A percentile compares a stretch with the other conserved stretches of the same genome.
Evolutionary conservation across 2,329 filamentous ascomycete species (phyloP).

Genomic region (Epichloe hybrida): DNA sequence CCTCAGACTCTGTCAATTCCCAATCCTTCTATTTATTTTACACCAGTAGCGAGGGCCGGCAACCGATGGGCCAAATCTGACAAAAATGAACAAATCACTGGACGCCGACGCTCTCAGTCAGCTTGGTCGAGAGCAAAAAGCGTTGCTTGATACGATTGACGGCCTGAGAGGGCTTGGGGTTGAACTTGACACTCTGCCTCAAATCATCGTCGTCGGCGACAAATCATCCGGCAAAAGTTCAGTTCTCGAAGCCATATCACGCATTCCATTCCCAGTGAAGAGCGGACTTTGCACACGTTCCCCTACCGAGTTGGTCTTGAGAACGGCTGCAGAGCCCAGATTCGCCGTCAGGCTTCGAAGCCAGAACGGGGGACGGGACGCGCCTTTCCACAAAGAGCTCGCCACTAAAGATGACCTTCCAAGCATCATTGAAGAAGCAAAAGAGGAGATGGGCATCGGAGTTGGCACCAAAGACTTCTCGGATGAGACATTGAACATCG

Average conservation of each 20-base stretch:
- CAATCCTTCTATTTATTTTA: too few species aligned
- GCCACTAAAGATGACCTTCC: conserved; percentile 29
- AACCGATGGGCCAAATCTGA: background rate
- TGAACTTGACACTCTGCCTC: conserved; percentile 31
- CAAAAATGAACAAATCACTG: background rate
- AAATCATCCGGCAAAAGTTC: conserved; percentile 52
- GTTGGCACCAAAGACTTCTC: conserved; percentile 23
- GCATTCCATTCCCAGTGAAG: conserved; percentile 44
- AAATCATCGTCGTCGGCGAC: conserved; percentile 46
- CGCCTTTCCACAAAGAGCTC: conserved; percentile 17
- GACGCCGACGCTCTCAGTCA: background rate
- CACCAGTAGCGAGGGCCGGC: background rate
- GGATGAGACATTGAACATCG: conserved; percentile 31
- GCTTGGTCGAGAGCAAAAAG: background rate
- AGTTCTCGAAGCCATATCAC: conserved; percentile 49
- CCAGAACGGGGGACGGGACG: conserved; percentile 12
- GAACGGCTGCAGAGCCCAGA: conserved; percentile 20
- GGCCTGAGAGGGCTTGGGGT: background rate
- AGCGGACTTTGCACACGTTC: conserved; percentile 45
- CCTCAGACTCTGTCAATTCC: too few species aligned
- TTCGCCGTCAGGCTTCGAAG: conserved; percentile 31
- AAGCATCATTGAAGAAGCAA: conserved; percentile 37
- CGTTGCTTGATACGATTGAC: background rate
- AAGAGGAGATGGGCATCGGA: conserved; percentile 32
- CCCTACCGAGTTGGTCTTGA: conserved; percentile 44